These are phyloP conservation scores for Huntiella abstrusa DNA, from an alignment of 2,329 filamentous ascomycete genomes.

Conservation along the genomic window DNA sequence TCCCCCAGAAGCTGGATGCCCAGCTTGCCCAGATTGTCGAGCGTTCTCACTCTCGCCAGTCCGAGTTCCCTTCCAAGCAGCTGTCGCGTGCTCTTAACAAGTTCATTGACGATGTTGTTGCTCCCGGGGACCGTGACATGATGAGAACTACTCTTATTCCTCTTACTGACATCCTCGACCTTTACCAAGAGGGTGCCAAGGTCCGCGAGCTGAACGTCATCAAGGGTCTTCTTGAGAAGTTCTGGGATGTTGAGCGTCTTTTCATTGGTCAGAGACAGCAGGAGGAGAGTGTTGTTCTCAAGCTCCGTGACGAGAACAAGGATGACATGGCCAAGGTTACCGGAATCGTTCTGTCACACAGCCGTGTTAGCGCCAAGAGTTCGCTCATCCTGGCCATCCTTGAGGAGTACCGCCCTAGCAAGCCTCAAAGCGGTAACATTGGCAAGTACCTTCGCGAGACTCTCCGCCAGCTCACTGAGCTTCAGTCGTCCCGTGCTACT, in stretches of 20 bases:
- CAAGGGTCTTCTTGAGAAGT: conserved; percentile 58
- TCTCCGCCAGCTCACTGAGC: conserved; percentile 72
- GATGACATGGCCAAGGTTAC: conserved; percentile 75
- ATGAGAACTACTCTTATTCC: conserved; percentile 58
- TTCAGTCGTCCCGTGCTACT: conserved; percentile 61
- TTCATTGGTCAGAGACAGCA: conserved; percentile 73
- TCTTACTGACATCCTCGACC: conserved; percentile 55
- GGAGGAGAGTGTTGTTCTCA: conserved; percentile 85
- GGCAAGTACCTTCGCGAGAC: conserved; percentile 70
- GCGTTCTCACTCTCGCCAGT: conserved; percentile 53
- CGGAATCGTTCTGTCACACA: conserved; percentile 81
- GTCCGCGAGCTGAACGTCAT: conserved; percentile 75
- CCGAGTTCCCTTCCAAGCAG: conserved; percentile 83
- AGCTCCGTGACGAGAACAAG: conserved; percentile 89
- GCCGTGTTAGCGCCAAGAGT: conserved; percentile 82
- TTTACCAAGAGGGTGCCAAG: conserved; percentile 78
- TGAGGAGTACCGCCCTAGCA: conserved; percentile 88
- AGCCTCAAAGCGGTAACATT: conserved; percentile 72
- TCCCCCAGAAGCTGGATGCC: conserved; percentile 81
- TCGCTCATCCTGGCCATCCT: conserved; percentile 80
- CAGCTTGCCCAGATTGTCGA: conserved; percentile 75
- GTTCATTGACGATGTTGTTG: conserved; percentile 75
- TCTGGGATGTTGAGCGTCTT: conserved; percentile 65
- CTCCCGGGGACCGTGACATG: conserved; percentile 50
- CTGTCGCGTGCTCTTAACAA: conserved; percentile 67